Percentiles rank a stretch among this genome's conserved stretches.
Evolutionary conservation across 2,329 filamentous ascomycete genomes (phyloP).

Genomic region (Fusarium odoratissimum): DNA sequence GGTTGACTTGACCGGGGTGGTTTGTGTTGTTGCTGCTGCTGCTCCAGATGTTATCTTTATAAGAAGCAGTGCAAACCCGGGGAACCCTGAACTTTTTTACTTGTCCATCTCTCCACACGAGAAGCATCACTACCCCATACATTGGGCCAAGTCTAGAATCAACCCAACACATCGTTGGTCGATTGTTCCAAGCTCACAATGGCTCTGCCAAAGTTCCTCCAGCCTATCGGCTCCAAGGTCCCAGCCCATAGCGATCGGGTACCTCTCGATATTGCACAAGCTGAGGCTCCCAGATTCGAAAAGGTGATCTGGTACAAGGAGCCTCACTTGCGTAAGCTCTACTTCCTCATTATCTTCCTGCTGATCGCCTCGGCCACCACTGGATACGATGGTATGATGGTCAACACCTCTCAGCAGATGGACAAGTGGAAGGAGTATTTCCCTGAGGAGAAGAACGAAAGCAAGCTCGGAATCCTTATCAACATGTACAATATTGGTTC

Average conservation of each 20-base stretch:
- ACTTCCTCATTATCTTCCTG: conserved; percentile 63
- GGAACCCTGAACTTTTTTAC: conserved; percentile 5
- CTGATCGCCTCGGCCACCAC: conserved; percentile 71
- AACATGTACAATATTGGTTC: conserved; percentile 65
- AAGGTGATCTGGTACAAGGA: conserved; percentile 67
- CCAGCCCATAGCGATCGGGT: conserved; percentile 8
- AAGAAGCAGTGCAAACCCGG: conserved; percentile 38
- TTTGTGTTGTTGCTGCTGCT: background rate
- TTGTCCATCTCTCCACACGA: conserved; percentile 32
- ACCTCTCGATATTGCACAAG: conserved; percentile 53
- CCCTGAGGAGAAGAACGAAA: conserved; percentile 51
- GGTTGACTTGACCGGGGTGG: conserved; percentile 4
- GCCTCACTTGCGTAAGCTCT: conserved; percentile 67
- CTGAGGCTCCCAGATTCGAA: conserved; percentile 63
- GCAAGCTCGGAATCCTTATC: conserved; percentile 61
- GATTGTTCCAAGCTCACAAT: conserved; percentile 18
- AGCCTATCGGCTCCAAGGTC: conserved; percentile 41
- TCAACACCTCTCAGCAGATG: conserved; percentile 70
- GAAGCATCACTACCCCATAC: conserved; percentile 15
- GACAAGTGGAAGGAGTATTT: conserved; percentile 65
- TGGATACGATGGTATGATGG: conserved; percentile 70
- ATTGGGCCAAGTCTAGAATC: conserved; percentile 1
- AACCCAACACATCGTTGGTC: conserved; percentile 8
- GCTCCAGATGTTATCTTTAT: conserved; percentile 29
- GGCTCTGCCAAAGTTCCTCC: conserved; percentile 41